Evolutionary conservation across 163 green algal genomes (phyloP).

Genomic region (Botryococcus braunii): DNA sequence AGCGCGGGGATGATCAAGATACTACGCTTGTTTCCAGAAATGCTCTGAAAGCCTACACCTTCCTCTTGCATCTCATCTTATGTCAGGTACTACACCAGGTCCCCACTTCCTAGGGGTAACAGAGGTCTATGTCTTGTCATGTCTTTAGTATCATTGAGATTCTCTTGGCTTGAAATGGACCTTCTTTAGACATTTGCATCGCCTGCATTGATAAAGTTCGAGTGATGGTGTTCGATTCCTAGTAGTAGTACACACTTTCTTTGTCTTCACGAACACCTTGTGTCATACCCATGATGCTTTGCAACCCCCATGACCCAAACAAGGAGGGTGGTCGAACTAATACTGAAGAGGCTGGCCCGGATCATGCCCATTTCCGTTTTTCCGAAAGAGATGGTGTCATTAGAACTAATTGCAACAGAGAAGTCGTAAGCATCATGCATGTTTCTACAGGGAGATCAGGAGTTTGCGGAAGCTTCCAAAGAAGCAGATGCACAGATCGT

Average conservation of each 20-base stretch:
- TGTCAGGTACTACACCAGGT: constrained; percentile 18
- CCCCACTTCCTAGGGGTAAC: constrained; percentile 5
- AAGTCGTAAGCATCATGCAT: neutral
- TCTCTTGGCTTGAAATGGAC: too few species aligned
- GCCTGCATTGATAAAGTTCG: too few species aligned
- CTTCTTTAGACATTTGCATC: too few species aligned
- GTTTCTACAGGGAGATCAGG: neutral
- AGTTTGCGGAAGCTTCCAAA: neutral
- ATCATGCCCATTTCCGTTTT: neutral
- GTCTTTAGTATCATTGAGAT: too few species aligned
- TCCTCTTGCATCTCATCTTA: constrained; percentile 54
- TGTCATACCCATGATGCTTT: too few species aligned
- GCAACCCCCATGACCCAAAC: too few species aligned
- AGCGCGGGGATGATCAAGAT: constrained; percentile 9
- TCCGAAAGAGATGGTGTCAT: neutral
- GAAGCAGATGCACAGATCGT: neutral
- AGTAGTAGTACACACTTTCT: too few species aligned
- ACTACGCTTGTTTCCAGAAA: constrained; percentile 25
- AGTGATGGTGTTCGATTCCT: too few species aligned
- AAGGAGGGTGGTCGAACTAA: too few species aligned
- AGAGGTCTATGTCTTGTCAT: too few species aligned
- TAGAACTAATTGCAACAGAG: neutral
- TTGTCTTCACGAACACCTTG: too few species aligned
- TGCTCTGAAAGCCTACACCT: constrained; percentile 62
- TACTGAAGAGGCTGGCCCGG: neutral